Percentiles rank a stretch among this genome's conserved stretches.
Conservation (phyloP, 768 basidiomycete species). For the Tulasnella sp. region DNA sequence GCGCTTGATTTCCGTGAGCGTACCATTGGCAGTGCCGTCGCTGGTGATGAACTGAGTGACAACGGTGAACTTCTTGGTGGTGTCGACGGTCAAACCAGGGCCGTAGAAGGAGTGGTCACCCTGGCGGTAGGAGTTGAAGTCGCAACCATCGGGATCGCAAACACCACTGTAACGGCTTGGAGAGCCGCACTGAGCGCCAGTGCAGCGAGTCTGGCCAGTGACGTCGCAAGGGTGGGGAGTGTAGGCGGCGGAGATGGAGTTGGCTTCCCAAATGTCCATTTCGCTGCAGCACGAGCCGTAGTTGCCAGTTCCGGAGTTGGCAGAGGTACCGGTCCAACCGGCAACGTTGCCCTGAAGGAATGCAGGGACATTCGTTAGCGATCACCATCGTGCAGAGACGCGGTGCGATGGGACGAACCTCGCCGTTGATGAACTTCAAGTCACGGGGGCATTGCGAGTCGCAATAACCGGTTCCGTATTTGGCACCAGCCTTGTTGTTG, state of each 20-base stretch:
- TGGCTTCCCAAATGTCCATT: constrained; percentile 67
- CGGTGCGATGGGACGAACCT: constrained; percentile 44
- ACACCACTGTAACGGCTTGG: constrained; percentile 49
- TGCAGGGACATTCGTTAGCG: background rate
- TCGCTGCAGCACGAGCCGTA: constrained; percentile 61
- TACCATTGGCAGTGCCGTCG: constrained; percentile 52
- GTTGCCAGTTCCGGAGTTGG: constrained; percentile 54
- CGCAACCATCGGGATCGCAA: constrained; percentile 63
- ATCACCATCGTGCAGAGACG: background rate
- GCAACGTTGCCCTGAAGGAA: constrained; percentile 51
- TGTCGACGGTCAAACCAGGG: constrained; percentile 55
- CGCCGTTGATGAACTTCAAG: constrained; percentile 63
- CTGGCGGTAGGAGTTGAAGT: constrained; percentile 66
- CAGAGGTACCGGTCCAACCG: constrained; percentile 48
- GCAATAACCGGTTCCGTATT: constrained; percentile 69
- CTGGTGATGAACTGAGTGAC: constrained; percentile 62
- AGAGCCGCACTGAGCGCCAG: constrained; percentile 41
- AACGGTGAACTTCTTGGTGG: constrained; percentile 56
- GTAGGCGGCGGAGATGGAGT: constrained; percentile 55
- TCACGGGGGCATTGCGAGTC: constrained; percentile 64
- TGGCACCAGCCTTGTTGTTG: constrained; percentile 60
- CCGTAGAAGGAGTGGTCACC: constrained; percentile 55
- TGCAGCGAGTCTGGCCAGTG: constrained; percentile 50
- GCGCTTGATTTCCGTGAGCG: constrained; percentile 55
- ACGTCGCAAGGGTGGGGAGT: constrained; percentile 58